These are phyloP conservation scores for Metschnikowia lunata DNA, from an alignment of 805 yeast species.

Conservation along the genomic window DNA sequence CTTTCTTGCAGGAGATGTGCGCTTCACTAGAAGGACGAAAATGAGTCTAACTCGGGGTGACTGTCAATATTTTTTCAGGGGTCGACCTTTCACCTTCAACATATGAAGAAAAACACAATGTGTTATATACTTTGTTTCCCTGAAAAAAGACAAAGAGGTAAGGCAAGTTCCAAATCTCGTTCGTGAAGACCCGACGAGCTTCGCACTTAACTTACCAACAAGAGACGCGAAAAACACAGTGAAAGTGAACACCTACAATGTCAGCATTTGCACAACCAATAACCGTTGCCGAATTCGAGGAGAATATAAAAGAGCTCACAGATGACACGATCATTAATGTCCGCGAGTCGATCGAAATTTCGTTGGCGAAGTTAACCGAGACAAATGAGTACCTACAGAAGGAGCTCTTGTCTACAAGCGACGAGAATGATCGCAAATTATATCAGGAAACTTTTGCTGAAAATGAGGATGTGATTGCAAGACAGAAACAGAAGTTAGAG, in stretches of 20 bases:
- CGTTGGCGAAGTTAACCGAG: slow-evolving; percentile 36
- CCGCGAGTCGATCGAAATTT: slow-evolving; percentile 20
- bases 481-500: slow-evolving; percentile 44
- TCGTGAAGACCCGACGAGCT: too few relatives aligned
- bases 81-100: too few relatives aligned
- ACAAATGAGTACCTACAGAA: slow-evolving; percentile 47
- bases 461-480: slow-evolving; percentile 49
- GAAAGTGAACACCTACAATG: slow-evolving; percentile 12
- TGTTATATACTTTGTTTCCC: too few relatives aligned
- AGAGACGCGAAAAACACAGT: too few relatives aligned
- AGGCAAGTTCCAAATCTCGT: not conserved
- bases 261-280: slow-evolving; percentile 24
- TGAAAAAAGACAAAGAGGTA: too few relatives aligned
- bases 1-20: too few relatives aligned
- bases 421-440: slow-evolving; percentile 44
- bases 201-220: too few relatives aligned
- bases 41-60: too few relatives aligned
- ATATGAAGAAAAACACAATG: too few relatives aligned
- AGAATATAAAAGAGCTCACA: slow-evolving; percentile 51
- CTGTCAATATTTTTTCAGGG: too few relatives aligned
- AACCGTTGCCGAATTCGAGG: slow-evolving; percentile 39
- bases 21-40: too few relatives aligned
- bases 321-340: slow-evolving; percentile 31
- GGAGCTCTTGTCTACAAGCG: slow-evolving; percentile 30
- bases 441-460: slow-evolving; percentile 55